Percentiles rank a stretch among this genome's conserved stretches.
Conservation (phyloP, 768 basidiomycete genomes). For the Plicaturopsis crispa region DNA sequence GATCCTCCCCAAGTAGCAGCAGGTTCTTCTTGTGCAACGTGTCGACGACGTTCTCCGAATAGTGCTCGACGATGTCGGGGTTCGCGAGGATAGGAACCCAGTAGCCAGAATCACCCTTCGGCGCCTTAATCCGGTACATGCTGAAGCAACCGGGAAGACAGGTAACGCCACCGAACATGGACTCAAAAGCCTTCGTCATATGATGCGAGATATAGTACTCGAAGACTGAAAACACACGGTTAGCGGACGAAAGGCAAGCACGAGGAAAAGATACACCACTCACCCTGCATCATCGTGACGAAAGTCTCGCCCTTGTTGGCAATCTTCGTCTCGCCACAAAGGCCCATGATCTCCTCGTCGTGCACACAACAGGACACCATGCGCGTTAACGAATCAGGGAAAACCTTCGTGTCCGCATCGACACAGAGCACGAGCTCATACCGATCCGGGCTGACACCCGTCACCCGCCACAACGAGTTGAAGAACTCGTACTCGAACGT, state of each 20-base stretch:
- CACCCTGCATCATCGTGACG: slow-evolving; percentile 99
- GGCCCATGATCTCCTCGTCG: slow-evolving; percentile 97
- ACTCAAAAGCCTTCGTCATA: slow-evolving; percentile 98
- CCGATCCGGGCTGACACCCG: slow-evolving; percentile 91
- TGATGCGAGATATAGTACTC: slow-evolving; percentile 99
- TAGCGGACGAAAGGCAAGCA: slow-evolving; percentile 6
- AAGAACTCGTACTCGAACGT: slow-evolving; percentile 99
- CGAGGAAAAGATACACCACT: slow-evolving; percentile 18
- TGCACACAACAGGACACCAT: slow-evolving; percentile 97
- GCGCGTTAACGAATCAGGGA: slow-evolving; percentile 94
- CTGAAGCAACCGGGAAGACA: slow-evolving; percentile 99
- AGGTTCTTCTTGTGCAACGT: slow-evolving; percentile 99
- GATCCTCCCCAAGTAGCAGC: slow-evolving; percentile 96
- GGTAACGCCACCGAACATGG: slow-evolving; percentile 98
- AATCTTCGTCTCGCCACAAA: slow-evolving; percentile 99
- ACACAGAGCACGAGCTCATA: slow-evolving; percentile 95
- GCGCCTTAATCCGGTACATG: slow-evolving; percentile 99
- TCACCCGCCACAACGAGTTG: slow-evolving; percentile 94
- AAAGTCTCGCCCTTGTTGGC: slow-evolving; percentile 98
- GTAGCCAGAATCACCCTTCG: slow-evolving; percentile 92
- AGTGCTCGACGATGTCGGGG: slow-evolving; percentile 97
- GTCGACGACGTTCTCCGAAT: slow-evolving; percentile 99
- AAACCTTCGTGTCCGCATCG: slow-evolving; percentile 97
- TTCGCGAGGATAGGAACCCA: slow-evolving; percentile 99
- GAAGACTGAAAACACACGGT: slow-evolving; percentile 60